Evolutionary conservation across 2,329 filamentous ascomycete species (phyloP).

Genomic region (Pseudocercospora pini-densiflorae): DNA sequence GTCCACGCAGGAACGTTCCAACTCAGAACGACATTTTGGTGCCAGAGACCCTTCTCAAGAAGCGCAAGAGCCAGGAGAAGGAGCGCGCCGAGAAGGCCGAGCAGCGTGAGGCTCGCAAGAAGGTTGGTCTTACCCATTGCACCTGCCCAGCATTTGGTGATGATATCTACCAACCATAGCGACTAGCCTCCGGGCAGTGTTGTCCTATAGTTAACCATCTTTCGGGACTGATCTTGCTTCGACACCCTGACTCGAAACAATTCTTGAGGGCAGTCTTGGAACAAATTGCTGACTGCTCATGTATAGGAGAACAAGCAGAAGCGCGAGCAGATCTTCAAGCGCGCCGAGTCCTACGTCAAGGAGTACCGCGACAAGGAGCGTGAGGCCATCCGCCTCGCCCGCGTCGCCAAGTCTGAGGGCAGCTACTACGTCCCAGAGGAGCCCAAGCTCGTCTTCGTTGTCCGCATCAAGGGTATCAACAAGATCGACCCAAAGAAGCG

Average conservation of each 20-base stretch:
- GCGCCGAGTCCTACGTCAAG: conserved; percentile 99
- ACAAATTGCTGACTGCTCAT: conserved; percentile 42
- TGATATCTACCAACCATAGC: conserved; percentile 80
- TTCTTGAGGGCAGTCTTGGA: conserved; percentile 18
- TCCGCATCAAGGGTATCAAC: conserved; percentile 99
- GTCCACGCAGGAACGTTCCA: conserved; percentile 75
- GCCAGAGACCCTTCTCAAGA: conserved; percentile 99
- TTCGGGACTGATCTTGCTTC: conserved; percentile 84
- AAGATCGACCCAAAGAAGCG: conserved; percentile 99
- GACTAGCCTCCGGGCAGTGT: conserved; percentile 93
- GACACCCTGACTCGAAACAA: conserved; percentile 45
- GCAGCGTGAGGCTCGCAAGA: conserved; percentile 68
- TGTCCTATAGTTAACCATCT: conserved; percentile 99
- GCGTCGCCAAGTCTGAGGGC: conserved; percentile 88
- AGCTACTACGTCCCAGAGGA: conserved; percentile 94
- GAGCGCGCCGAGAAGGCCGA: conserved; percentile 82
- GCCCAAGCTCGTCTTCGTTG: conserved; percentile 94
- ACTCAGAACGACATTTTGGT: conserved; percentile 95
- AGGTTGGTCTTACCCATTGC: conserved; percentile 64
- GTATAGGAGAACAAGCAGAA: conserved; percentile 95
- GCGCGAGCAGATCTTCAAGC: conserved; percentile 99
- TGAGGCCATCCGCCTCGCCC: conserved; percentile 93
- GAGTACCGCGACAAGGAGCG: conserved; percentile 99
- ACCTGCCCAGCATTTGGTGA: conserved; percentile 62
- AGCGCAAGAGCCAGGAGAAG: conserved; percentile 99